Base-by-base conservation (phyloP, 306 rosid species). In the Vachellia collinsii region DNA sequence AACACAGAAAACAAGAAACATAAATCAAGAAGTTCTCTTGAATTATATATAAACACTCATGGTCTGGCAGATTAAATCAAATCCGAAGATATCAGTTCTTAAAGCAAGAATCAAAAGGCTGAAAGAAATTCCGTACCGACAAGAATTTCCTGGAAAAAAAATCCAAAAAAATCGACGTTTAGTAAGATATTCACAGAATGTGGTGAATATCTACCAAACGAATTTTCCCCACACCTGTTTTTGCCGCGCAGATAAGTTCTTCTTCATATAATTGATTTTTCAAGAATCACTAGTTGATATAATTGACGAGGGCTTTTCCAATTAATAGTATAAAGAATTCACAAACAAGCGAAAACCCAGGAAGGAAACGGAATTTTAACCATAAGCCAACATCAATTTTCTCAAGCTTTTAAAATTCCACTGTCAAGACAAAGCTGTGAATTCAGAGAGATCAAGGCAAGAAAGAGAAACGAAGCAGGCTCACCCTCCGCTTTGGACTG, bases 401-500 rank as follows among this genome's bases (percentile, higher is more conserved):
- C 38, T 42, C 25, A 39, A 76, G 75, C 75, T 72, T 54, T 11
- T n/a, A 51, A 81, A 74, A 48, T 4, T 70, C 81, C 80, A 29
- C 82, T 73, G 88, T 20, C 76, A 88, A 54, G 22, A 79, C 0
- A 78, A 61, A 80, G 54, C 29, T 13, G 39, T 25, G 53, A 47
- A 80, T 61, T 47, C 36, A 37, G 13, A 72, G 19, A 79, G 44
- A 53, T 66, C 63, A 48, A 72, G 82, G 13, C 51, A 20, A 73
- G 37, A 70, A 0, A 47, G 3, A 71, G 75, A 83, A 53, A 29
- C 7, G 79, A 19, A 65, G 70, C 44, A 72, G 77, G 43, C 91
- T 87, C 74, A 94, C 99, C 99, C 73, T 94, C 94, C 77, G 86
- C 83, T 77, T 87, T 91, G 88, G 94, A 64, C 79, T 92, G 94